phyloP scores from a whole-genome alignment of 345 rosid genomes.

The Hypericum androsaemum region DNA sequence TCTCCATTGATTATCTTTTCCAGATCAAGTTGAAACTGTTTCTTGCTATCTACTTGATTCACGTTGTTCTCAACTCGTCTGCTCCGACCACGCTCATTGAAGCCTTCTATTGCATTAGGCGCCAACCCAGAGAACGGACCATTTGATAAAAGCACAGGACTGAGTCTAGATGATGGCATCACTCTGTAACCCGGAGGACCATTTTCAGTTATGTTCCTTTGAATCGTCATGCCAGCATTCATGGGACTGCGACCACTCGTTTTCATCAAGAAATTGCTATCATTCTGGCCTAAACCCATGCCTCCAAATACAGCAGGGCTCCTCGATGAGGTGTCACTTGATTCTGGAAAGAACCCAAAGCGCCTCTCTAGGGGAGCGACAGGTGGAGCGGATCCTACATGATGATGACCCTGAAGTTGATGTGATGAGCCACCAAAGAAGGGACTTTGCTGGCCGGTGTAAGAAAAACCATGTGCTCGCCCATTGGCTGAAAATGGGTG shows the following conservation, averaged over 20 bases:
- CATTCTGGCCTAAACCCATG: slow-evolving; percentile 32
- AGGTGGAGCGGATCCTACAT: slow-evolving; percentile 90
- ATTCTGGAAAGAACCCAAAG: slow-evolving; percentile 65
- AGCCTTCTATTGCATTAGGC: slow-evolving; percentile 33
- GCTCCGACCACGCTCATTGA: slow-evolving; percentile 39
- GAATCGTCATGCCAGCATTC: slow-evolving; percentile 11
- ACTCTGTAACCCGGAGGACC: slow-evolving; percentile 47
- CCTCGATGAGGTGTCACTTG: slow-evolving; percentile 61
- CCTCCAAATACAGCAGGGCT: slow-evolving; percentile 36
- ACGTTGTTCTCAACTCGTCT: slow-evolving; percentile 34
- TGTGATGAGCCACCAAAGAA: slow-evolving; percentile 25
- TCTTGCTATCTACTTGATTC: slow-evolving; percentile 49
- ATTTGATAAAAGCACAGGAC: slow-evolving; percentile 36
- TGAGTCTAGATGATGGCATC: slow-evolving; percentile 45
- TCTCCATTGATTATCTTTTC: slow-evolving; percentile 59
- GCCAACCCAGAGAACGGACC: slow-evolving; percentile 46
- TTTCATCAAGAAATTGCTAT: slow-evolving; percentile 38
- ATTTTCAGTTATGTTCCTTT: slow-evolving; percentile 33
- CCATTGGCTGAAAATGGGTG: slow-evolving; percentile 48
- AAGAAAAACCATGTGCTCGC: slow-evolving; percentile 39
- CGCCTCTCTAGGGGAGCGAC: slow-evolving; percentile 70
- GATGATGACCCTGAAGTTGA: slow-evolving; percentile 37
- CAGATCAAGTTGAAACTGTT: slow-evolving; percentile 69
- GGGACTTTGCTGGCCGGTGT: slow-evolving; percentile 32
- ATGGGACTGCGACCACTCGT: slow-evolving; percentile 33